A percentile compares a stretch with the other conserved stretches of the same genome.
Conservation (phyloP, 768 basidiomycete genomes). For the Rhizopogon vesiculosus region DNA sequence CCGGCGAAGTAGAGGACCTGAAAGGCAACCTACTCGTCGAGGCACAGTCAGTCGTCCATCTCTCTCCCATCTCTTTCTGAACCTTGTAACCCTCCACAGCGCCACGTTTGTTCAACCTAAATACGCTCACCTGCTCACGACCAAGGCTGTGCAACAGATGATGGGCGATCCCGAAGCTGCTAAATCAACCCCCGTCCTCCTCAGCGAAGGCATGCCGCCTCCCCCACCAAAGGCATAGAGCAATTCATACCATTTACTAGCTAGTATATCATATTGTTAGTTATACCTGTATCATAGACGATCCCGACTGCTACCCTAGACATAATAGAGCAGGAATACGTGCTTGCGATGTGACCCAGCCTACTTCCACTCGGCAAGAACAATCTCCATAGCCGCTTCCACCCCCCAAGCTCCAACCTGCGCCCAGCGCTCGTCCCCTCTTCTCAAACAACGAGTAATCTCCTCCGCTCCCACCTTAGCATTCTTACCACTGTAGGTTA, state of each 20-base stretch:
- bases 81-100: too few species aligned
- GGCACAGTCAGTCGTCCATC: constrained; percentile 69
- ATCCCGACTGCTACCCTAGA: neutral
- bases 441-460: constrained; percentile 40
- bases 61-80: too few species aligned
- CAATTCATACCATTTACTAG: neutral
- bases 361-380: neutral
- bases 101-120: constrained; percentile 86
- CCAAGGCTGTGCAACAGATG: constrained; percentile 50
- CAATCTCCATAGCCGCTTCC: constrained; percentile 49
- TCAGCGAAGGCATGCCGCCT: constrained; percentile 23
- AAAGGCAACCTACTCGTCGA: constrained; percentile 82
- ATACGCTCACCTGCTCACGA: constrained; percentile 75
- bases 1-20: constrained; percentile 70
- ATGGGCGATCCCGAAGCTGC: constrained; percentile 53
- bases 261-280: neutral
- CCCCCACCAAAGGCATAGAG: constrained; percentile 22
- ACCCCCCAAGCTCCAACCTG: constrained; percentile 61
- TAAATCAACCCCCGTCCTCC: constrained; percentile 16
- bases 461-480: constrained; percentile 22
- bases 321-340: neutral
- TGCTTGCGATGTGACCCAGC: too few species aligned
- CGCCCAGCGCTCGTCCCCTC: constrained; percentile 60
- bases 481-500: too few species aligned
- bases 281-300: neutral